Evolutionary conservation across 1,284 basidiomycete species (phyloP), one percentile per base, ranked within the genome.

Genomic region (Wolfiporia cocos): DNA sequence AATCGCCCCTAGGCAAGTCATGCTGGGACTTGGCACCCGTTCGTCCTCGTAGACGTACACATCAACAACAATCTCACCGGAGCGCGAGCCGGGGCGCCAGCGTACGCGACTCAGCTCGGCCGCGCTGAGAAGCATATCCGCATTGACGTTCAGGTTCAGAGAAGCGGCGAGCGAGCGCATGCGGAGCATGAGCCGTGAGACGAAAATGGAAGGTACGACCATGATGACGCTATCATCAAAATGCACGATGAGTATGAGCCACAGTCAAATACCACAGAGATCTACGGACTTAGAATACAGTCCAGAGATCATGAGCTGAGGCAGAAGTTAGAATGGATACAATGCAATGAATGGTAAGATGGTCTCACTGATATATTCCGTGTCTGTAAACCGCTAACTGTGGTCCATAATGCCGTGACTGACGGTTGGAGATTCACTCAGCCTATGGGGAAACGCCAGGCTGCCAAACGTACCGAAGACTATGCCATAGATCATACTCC

Each of bases 31-130:
- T 40, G 51, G 50, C 43, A 52, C 11, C 43, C 45, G 6, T 47
- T 37, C 42, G 46, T 48, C 29, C 1, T 52, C 42, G 26, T 50
- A 48, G 12, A 29, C 21, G 32, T 47, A 33, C 7, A 43, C 24
- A 15, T 71, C 69, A 9, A 71, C 62, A 26, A 70, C 56, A 11
- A 71, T 56, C 46, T 71, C 70, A 5, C 69, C 62, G 26, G 65
- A 62, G 15, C 51, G 58, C 4, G 53, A 50, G 7, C 69, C 70
- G 5, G 29, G 53, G 17, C 54, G 59, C 67, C 69, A 70, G 7
- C 34, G 37, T 6, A 56, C 41, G 23, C 56, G 54, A 37, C 46
- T 52, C 15, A 63, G 56, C 49, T 63, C 60, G 17, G 58, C 52
- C 43, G 57, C 51, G 47, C 55, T 61, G 31, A 63, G 52, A 3